These are phyloP conservation scores for Prunus mira DNA, from an alignment of 306 rosid species.

Conservation along the genomic window DNA sequence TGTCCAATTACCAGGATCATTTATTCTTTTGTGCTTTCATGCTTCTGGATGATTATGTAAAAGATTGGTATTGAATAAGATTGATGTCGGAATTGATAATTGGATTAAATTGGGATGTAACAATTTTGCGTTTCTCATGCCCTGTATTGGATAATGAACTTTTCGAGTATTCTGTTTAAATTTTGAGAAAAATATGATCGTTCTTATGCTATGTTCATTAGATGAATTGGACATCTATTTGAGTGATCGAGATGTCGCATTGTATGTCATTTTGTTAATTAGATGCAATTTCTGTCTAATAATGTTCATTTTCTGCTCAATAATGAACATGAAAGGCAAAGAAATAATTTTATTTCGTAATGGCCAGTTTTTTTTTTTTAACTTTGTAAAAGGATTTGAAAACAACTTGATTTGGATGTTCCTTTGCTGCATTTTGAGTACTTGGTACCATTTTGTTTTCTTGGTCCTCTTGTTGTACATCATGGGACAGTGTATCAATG, in stretches of 20 bases:
- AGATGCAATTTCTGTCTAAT: background rate
- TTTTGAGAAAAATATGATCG: background rate
- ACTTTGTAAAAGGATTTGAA: background rate
- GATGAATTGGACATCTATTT: slow-evolving; percentile 4
- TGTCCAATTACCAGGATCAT: background rate
- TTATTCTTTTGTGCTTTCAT: background rate
- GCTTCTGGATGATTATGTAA: background rate
- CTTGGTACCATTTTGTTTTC: background rate
- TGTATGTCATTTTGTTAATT: background rate
- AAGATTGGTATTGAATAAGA: slow-evolving; percentile 1
- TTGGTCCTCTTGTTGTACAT: background rate
- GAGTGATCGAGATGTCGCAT: background rate
- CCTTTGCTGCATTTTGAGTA: background rate
- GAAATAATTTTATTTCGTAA: background rate
- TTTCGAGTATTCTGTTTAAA: background rate
- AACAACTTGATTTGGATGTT: background rate
- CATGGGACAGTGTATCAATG: background rate
- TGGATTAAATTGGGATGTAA: background rate
- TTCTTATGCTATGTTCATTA: background rate
- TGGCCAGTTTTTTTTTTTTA: background rate
- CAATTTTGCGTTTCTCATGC: background rate
- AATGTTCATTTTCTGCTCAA: background rate
- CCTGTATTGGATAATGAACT: background rate
- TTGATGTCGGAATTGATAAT: background rate
- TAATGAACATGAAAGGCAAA: background rate